phyloP scores from a whole-genome alignment of 495 filamentous ascomycete genomes.

The Aspergillus haitiensis region DNA sequence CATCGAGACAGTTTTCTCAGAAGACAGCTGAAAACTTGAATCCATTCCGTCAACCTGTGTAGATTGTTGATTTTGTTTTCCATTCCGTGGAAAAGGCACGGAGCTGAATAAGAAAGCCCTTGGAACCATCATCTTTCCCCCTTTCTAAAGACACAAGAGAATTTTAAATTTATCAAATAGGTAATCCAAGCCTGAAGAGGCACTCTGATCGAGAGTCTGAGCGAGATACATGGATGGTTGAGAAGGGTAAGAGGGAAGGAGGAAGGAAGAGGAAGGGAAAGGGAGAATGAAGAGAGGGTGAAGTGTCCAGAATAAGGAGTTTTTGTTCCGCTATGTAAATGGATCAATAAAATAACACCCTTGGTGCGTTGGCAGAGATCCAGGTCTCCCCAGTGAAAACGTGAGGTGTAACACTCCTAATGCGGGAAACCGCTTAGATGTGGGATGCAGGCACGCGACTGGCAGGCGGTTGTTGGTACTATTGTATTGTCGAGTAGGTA shows the following conservation, averaged over 20 bases:
- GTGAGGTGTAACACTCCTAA: conserved; percentile 17
- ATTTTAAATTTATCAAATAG: conserved; percentile 11
- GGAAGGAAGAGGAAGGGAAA: conserved; percentile 14
- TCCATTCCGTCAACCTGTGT: not conserved
- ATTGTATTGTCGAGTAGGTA: not conserved
- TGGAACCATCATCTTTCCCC: conserved; percentile 47
- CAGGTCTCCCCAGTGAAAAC: conserved; percentile 9
- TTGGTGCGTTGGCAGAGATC: conserved; percentile 26
- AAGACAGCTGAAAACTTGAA: conserved; percentile 21
- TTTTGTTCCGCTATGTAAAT: conserved; percentile 3
- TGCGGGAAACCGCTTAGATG: conserved; percentile 24
- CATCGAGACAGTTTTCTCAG: conserved; percentile 7
- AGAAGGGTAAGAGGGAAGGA: not conserved
- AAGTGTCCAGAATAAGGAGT: conserved; percentile 7
- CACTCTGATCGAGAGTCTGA: conserved; percentile 50
- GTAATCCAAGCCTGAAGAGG: conserved; percentile 42
- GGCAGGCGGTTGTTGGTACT: conserved; percentile 11
- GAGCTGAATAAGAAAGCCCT: conserved; percentile 46
- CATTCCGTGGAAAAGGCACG: conserved; percentile 26
- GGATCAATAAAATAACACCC: conserved; percentile 3
- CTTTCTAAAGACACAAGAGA: conserved; percentile 6
- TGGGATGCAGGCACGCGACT: conserved; percentile 37
- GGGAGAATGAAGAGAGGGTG: conserved; percentile 8
- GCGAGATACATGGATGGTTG: conserved; percentile 47
- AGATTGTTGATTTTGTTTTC: conserved; percentile 16